Evolutionary conservation across 2,329 filamentous ascomycete species (phyloP).

Genomic region (Pseudopyricularia cyperi): DNA sequence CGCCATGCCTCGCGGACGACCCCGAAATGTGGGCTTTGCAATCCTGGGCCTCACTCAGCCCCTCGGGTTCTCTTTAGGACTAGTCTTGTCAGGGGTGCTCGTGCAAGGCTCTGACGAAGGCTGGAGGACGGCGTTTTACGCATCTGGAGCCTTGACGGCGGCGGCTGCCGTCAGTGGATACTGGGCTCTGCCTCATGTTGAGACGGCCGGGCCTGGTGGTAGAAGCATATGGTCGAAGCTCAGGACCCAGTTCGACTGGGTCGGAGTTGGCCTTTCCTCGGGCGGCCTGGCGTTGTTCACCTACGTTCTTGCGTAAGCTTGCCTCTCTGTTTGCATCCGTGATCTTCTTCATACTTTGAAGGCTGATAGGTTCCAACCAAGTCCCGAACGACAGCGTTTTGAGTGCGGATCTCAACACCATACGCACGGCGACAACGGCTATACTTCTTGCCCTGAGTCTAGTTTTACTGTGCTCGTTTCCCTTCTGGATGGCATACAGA

Average conservation of each 20-base stretch:
- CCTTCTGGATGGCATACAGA: slow-evolving; percentile 38
- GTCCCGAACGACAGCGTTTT: not conserved
- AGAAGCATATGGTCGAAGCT: slow-evolving; percentile 12
- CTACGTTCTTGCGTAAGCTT: slow-evolving; percentile 32
- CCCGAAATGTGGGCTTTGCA: slow-evolving; percentile 26
- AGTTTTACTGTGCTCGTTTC: slow-evolving; percentile 31
- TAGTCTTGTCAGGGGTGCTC: slow-evolving; percentile 35
- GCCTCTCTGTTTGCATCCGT: not conserved
- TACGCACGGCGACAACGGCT: slow-evolving; percentile 25
- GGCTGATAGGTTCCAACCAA: not conserved
- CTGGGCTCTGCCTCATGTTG: slow-evolving; percentile 19
- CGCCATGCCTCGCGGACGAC: slow-evolving; percentile 16
- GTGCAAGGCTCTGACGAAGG: slow-evolving; percentile 24
- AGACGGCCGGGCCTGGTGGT: not conserved
- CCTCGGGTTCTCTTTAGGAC: slow-evolving; percentile 34
- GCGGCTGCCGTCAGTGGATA: slow-evolving; percentile 20
- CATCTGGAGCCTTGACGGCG: slow-evolving; percentile 21
- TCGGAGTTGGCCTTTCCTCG: slow-evolving; percentile 33
- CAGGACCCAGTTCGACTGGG: slow-evolving; percentile 37
- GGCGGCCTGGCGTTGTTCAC: slow-evolving; percentile 32
- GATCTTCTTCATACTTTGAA: not conserved
- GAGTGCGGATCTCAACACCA: not conserved
- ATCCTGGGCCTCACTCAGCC: slow-evolving; percentile 31
- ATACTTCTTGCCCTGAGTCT: slow-evolving; percentile 29
- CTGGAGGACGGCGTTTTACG: slow-evolving; percentile 34